These are phyloP conservation scores for Akanthomyces uredinophilus DNA, from an alignment of 2,329 filamentous ascomycete species.

Conservation along the genomic window DNA sequence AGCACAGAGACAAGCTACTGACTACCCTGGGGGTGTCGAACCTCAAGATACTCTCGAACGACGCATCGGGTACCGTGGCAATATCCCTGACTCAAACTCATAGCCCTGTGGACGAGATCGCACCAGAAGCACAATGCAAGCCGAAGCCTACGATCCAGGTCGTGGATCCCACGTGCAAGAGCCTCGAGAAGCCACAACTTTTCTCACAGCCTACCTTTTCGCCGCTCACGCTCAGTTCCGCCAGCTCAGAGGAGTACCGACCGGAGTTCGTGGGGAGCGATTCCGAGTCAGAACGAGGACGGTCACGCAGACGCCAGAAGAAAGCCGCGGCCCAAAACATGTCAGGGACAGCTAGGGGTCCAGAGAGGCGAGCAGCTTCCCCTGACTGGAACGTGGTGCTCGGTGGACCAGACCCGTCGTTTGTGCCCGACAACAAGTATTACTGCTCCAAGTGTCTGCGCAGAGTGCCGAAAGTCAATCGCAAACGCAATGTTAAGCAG, in stretches of 20 bases:
- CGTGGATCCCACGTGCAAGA: neutral
- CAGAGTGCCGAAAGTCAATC: conserved; percentile 23
- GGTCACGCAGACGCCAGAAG: neutral
- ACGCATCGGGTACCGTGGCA: neutral
- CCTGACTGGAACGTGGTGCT: conserved; percentile 25
- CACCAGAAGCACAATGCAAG: neutral
- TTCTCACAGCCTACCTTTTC: neutral
- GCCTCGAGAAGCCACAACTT: neutral
- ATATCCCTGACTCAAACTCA: neutral
- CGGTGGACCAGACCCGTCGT: conserved; percentile 20
- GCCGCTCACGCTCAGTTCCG: neutral
- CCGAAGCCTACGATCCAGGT: neutral
- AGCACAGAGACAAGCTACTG: conserved; percentile 25
- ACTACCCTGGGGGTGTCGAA: conserved; percentile 12
- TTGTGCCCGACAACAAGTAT: conserved; percentile 24
- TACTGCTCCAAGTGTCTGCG: conserved; percentile 31
- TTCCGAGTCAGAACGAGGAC: neutral
- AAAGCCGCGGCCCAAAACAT: neutral
- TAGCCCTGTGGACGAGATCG: neutral
- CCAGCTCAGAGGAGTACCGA: neutral
- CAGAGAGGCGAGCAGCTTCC: conserved; percentile 14
- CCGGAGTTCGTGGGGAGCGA: neutral
- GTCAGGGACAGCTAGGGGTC: neutral
- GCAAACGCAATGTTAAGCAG: conserved; percentile 19
- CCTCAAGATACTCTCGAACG: neutral